phyloP scores from a whole-genome alignment of 495 filamentous ascomycete species.

The Penicillium coprophilum region DNA sequence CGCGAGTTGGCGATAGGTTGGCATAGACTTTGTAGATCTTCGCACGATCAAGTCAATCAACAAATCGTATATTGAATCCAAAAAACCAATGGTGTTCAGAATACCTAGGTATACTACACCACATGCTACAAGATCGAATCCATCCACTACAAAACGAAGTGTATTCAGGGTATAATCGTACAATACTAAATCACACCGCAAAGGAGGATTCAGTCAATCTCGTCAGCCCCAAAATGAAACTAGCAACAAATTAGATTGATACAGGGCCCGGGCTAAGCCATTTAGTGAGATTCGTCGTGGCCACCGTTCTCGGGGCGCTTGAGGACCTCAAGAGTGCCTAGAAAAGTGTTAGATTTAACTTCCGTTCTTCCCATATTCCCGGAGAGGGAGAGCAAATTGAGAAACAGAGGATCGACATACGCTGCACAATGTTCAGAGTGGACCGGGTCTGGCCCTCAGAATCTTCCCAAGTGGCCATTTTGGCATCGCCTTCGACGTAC shows the following conservation, averaged over 20 bases:
- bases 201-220: slow-evolving; percentile 3
- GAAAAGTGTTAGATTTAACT: slow-evolving; percentile 9
- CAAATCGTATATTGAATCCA: background rate
- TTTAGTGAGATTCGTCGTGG: slow-evolving; percentile 19
- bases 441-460: slow-evolving; percentile 59
- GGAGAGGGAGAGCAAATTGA: background rate
- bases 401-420: slow-evolving; percentile 49
- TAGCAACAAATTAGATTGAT: slow-evolving; percentile 6
- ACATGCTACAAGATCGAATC: background rate
- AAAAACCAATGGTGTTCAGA: background rate
- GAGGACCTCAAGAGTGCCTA: slow-evolving; percentile 61
- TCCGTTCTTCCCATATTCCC: background rate
- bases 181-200: slow-evolving; percentile 28
- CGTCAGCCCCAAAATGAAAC: background rate
- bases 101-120: background rate
- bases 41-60: background rate
- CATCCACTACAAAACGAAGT: slow-evolving; percentile 12
- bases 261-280: background rate
- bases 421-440: slow-evolving; percentile 65
- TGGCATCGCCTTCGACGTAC: slow-evolving; percentile 71
- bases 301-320: slow-evolving; percentile 34
- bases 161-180: slow-evolving; percentile 37
- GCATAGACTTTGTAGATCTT: background rate
- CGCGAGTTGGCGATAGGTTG: too few species aligned
- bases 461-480: slow-evolving; percentile 59